phyloP scores from a whole-genome alignment of 495 filamentous ascomycete genomes.

The Aspergillus sclerotioniger region DNA sequence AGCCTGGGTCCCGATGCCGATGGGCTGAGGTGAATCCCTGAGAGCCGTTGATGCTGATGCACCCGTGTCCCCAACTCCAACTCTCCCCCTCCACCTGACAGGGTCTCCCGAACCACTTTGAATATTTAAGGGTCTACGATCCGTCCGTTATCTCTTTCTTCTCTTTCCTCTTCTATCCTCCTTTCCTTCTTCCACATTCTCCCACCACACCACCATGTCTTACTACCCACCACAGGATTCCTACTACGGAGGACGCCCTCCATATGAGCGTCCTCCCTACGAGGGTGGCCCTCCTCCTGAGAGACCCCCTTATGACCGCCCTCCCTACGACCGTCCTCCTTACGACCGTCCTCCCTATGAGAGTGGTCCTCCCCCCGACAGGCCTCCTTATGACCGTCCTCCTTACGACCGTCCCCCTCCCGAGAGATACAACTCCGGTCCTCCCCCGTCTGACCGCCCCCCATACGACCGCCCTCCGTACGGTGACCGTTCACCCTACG shows the following conservation, averaged over 20 bases:
- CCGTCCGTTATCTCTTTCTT: constrained; percentile 4
- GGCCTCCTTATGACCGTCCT: constrained; percentile 20
- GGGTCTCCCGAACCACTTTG: neutral
- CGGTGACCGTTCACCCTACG: constrained; percentile 5
- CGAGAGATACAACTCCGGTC: constrained; percentile 9
- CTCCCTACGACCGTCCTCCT: constrained; percentile 18
- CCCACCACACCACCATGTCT: constrained; percentile 10
- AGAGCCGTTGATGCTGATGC: constrained; percentile 1
- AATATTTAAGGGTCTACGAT: constrained; percentile 13
- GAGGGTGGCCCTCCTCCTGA: constrained; percentile 17
- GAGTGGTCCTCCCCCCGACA: constrained; percentile 17
- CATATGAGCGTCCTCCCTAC: constrained; percentile 14
- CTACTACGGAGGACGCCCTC: constrained; percentile 22
- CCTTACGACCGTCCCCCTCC: constrained; percentile 20
- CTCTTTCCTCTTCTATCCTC: constrained; percentile 5
- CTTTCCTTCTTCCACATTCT: neutral
- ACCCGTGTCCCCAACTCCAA: constrained; percentile 1
- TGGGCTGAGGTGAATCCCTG: neutral
- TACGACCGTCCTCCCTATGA: constrained; percentile 16
- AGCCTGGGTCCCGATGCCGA: neutral
- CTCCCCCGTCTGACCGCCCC: constrained; percentile 18
- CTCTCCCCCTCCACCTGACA: constrained; percentile 7
- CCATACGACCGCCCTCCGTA: constrained; percentile 21
- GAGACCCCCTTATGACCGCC: constrained; percentile 18
- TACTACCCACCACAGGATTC: constrained; percentile 15